Evolutionary conservation across 805 yeast species (phyloP).

Genomic region (Ogataea chonburiensis): DNA sequence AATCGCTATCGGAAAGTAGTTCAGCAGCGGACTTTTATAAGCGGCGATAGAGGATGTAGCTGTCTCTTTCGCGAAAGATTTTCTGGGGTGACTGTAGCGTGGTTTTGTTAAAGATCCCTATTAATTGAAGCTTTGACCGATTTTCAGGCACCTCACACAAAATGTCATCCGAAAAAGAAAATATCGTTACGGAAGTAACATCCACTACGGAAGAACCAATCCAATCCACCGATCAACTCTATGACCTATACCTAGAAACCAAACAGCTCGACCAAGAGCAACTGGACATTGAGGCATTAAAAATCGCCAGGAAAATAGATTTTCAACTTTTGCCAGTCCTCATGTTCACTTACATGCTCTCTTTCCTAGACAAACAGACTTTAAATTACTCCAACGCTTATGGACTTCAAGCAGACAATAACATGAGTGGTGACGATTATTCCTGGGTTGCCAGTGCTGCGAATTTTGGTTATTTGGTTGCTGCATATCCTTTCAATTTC

Average conservation of each 20-base stretch:
- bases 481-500: slow-evolving; percentile 43
- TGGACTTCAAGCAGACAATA: slow-evolving; percentile 33
- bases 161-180: slow-evolving; percentile 3
- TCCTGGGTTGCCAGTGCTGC: slow-evolving; percentile 42
- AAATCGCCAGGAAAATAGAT: slow-evolving; percentile 41
- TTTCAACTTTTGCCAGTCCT: slow-evolving; percentile 46
- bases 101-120: no score
- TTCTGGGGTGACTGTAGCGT: no score
- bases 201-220: not conserved
- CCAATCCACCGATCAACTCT: slow-evolving; percentile 6
- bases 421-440: slow-evolving; percentile 38
- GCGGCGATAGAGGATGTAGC: no score
- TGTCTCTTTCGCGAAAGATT: no score
- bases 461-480: slow-evolving; percentile 44
- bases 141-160: not conserved
- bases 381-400: slow-evolving; percentile 50
- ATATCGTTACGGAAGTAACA: not conserved
- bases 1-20: no score
- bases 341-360: slow-evolving; percentile 45
- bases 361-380: slow-evolving; percentile 55
- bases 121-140: no score
- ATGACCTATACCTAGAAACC: slow-evolving; percentile 7
- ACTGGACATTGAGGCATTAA: slow-evolving; percentile 3
- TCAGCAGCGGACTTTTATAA: no score
- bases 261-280: slow-evolving; percentile 5